Percentiles rank a stretch among this genome's conserved stretches.
Conservation (phyloP, 345 rosid species). For the Gossypium anomalum region DNA sequence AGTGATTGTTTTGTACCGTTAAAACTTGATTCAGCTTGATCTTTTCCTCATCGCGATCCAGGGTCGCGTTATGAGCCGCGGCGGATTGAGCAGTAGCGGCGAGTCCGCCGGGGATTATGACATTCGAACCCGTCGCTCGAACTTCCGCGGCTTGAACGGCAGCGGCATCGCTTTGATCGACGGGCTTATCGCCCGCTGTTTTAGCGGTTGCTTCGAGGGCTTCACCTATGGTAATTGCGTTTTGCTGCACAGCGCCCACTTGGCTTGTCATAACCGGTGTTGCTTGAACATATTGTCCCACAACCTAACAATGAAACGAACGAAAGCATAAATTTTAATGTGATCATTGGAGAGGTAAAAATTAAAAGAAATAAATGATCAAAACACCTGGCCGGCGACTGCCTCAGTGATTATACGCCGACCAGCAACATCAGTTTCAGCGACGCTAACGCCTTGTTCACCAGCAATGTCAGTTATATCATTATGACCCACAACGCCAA, state of each 20-base stretch:
- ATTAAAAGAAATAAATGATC: background rate
- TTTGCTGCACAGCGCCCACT: slow-evolving; percentile 23
- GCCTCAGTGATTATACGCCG: slow-evolving; percentile 52
- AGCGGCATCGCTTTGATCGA: background rate
- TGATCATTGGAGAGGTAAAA: background rate
- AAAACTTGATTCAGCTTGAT: slow-evolving; percentile 49
- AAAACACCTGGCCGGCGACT: slow-evolving; percentile 55
- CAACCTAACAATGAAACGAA: slow-evolving; percentile 28
- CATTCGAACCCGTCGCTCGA: background rate
- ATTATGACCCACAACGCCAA: slow-evolving; percentile 44
- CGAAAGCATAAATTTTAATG: background rate
- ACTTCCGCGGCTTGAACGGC: background rate
- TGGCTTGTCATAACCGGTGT: slow-evolving; percentile 27
- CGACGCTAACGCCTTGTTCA: slow-evolving; percentile 47
- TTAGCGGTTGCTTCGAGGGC: slow-evolving; percentile 2
- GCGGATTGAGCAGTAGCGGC: background rate
- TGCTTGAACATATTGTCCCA: slow-evolving; percentile 46
- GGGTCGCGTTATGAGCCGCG: background rate
- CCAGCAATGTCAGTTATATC: slow-evolving; percentile 37
- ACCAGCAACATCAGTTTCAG: slow-evolving; percentile 49
- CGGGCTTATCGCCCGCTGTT: background rate
- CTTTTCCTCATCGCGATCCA: slow-evolving; percentile 40
- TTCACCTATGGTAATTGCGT: slow-evolving; percentile 7
- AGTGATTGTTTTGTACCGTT: slow-evolving; percentile 23
- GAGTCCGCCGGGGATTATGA: background rate